Conservation (phyloP, 306 rosid genomes). For the Rosa multiflora region DNA sequence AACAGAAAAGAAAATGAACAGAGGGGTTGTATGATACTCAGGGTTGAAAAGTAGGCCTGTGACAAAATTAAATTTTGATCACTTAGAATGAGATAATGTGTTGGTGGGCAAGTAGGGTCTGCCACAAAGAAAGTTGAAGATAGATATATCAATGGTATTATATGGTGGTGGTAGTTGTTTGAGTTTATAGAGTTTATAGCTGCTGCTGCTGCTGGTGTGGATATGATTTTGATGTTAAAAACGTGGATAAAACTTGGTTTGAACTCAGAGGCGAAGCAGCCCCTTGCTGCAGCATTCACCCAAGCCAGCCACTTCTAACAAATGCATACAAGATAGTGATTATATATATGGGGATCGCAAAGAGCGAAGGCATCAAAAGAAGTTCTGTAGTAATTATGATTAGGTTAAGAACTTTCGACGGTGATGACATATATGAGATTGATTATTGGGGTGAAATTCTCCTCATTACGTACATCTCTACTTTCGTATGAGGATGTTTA, state of each 20-base stretch:
- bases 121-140: slow-evolving; percentile 15
- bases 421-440: not conserved
- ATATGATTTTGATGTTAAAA: slow-evolving; percentile 14
- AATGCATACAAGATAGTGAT: not conserved
- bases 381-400: too few relatives aligned
- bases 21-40: not conserved
- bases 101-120: slow-evolving; percentile 24
- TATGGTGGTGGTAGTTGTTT: slow-evolving; percentile 1
- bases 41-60: not conserved
- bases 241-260: slow-evolving; percentile 22
- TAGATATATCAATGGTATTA: slow-evolving; percentile 11
- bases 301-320: not conserved
- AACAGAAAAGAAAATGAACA: not conserved
- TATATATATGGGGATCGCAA: not conserved
- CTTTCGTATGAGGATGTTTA: not conserved
- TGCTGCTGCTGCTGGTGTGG: slow-evolving; percentile 11
- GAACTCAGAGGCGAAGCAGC: not conserved
- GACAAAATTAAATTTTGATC: slow-evolving; percentile 10
- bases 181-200: not conserved
- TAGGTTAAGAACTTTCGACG: not conserved
- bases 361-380: not conserved
- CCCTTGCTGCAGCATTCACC: not conserved
- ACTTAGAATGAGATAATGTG: not conserved
- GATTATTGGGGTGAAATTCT: not conserved
- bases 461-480: not conserved